A percentile compares a stretch with the other conserved stretches of the same genome.
phyloP scores from a whole-genome alignment of 2,329 filamentous ascomycete genomes.

The Dothiorella sarmentorum region DNA sequence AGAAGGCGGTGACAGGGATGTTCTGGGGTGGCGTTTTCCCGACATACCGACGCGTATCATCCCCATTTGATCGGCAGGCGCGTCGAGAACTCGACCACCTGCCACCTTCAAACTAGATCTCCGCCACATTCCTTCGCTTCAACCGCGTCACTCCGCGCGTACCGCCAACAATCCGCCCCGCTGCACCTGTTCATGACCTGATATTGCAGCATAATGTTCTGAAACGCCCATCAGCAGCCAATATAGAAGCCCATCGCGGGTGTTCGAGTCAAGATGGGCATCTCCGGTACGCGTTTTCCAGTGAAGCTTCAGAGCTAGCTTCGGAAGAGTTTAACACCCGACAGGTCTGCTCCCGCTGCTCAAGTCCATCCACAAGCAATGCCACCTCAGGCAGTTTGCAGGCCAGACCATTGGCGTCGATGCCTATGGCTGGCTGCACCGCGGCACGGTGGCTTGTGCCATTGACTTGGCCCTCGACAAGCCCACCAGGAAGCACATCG shows the following conservation, averaged over 20 bases:
- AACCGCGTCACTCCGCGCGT: not conserved
- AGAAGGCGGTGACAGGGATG: not conserved
- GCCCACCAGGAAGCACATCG: slow-evolving; percentile 87
- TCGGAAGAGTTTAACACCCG: slow-evolving; percentile 21
- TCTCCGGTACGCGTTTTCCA: slow-evolving; percentile 32
- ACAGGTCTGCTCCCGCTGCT: slow-evolving; percentile 85
- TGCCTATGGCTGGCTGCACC: slow-evolving; percentile 96
- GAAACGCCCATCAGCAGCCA: not conserved
- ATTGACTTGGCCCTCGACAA: slow-evolving; percentile 85
- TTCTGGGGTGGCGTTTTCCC: not conserved
- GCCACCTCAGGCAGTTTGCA: slow-evolving; percentile 77
- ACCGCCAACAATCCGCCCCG: not conserved
- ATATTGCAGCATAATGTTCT: not conserved
- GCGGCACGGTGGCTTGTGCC: slow-evolving; percentile 85
- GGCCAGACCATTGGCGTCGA: slow-evolving; percentile 93
- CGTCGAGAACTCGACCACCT: slow-evolving; percentile 10
- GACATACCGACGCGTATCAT: too few relatives aligned
- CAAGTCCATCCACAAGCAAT: slow-evolving; percentile 92
- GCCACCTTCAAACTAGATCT: not conserved
- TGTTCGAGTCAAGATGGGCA: slow-evolving; percentile 35
- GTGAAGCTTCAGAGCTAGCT: not conserved
- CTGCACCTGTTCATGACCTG: not conserved
- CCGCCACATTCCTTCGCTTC: slow-evolving; percentile 4
- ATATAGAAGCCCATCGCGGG: not conserved
- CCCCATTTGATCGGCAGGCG: slow-evolving; percentile 5